Base-by-base conservation (phyloP, 208 protist species). In the Trypanosomatidae sp. region DNA sequence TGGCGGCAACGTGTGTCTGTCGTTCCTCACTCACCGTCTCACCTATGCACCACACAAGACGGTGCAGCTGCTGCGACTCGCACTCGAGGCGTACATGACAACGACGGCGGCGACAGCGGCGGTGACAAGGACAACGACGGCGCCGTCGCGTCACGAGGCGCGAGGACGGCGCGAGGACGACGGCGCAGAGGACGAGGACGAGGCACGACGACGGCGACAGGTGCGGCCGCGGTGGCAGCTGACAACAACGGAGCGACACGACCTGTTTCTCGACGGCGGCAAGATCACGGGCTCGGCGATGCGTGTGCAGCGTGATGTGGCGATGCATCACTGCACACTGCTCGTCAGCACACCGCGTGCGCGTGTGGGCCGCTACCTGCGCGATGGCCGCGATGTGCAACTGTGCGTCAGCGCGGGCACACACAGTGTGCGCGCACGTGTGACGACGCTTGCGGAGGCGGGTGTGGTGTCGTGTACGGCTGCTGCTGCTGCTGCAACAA, bases 241-340 rank as follows among this genome's bases (percentile, higher is more conserved):
- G 8, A 90, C 71, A 0, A 78, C 80, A 23, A 88, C 78, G 1
- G 52, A 42, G 16, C 66, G 85, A 20, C 54, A 86, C 57, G 85
- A 93, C 46, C 48, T 93, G 6, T 93, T 88, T 43, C 49, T 93
- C 0, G 79, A 90, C 43, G 71, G 61, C 4, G 67, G 50, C 38
- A 93, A 93, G 54, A 87, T 93, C 32, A 87, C 75, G 0, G 85
- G 85, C 0, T 90, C 80, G 0, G 85, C 85, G 1, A 93, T 93
- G 85, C 85, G 85, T 4, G 74, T 93, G 39, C 78, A 88, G 56
- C 60, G 75, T 0, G 70, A 78, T 48, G 75, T 88, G 30, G 71
- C 80, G 1, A 78, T 74, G 35, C 85, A 93, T 40, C 85, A 93
- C 64, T 89, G 77, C 54, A 93, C 85, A 2, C 59, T 93, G 32